A percentile compares a stretch with the other conserved stretches of the same genome.
Conservation (phyloP, 208 protist genomes). For the Endotrypanum monterogeii region DNA sequence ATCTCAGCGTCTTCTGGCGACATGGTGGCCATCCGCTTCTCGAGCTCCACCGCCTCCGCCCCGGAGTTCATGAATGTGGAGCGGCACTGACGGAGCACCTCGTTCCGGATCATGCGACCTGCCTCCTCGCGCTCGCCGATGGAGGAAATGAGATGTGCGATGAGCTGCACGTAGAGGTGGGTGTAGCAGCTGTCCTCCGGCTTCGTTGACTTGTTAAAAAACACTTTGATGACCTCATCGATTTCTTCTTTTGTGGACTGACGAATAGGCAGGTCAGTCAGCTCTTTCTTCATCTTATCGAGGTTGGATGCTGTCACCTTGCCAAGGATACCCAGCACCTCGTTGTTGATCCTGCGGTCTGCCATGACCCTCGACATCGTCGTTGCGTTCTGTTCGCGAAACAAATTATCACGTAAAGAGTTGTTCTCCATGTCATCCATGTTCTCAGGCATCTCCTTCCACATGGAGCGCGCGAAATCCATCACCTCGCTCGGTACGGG, state of each 20-base stretch:
- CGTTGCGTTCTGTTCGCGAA: slow-evolving; percentile 57
- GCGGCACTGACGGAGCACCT: slow-evolving; percentile 76
- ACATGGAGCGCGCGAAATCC: slow-evolving; percentile 57
- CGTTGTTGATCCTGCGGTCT: slow-evolving; percentile 82
- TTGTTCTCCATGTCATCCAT: slow-evolving; percentile 60
- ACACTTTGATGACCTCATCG: slow-evolving; percentile 76
- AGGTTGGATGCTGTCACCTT: slow-evolving; percentile 77
- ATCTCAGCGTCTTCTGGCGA: slow-evolving; percentile 63
- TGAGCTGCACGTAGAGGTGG: slow-evolving; percentile 78
- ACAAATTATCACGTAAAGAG: slow-evolving; percentile 71
- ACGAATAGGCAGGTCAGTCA: slow-evolving; percentile 78
- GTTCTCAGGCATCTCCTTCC: slow-evolving; percentile 83
- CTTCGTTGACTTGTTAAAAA: slow-evolving; percentile 87
- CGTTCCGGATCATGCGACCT: slow-evolving; percentile 64
- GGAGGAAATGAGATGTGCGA: slow-evolving; percentile 64
- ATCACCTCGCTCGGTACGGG: slow-evolving; percentile 46
- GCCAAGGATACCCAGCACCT: slow-evolving; percentile 88
- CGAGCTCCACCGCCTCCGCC: slow-evolving; percentile 40
- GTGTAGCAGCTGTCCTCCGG: slow-evolving; percentile 81
- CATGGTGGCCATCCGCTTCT: slow-evolving; percentile 47
- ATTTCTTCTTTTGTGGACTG: slow-evolving; percentile 88
- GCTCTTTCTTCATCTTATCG: slow-evolving; percentile 69
- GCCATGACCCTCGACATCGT: slow-evolving; percentile 66
- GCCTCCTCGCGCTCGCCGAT: slow-evolving; percentile 75
- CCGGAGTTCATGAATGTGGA: slow-evolving; percentile 67